phyloP scores from a whole-genome alignment of 495 filamentous ascomycete genomes.

The Aspergillus baeticus region DNA sequence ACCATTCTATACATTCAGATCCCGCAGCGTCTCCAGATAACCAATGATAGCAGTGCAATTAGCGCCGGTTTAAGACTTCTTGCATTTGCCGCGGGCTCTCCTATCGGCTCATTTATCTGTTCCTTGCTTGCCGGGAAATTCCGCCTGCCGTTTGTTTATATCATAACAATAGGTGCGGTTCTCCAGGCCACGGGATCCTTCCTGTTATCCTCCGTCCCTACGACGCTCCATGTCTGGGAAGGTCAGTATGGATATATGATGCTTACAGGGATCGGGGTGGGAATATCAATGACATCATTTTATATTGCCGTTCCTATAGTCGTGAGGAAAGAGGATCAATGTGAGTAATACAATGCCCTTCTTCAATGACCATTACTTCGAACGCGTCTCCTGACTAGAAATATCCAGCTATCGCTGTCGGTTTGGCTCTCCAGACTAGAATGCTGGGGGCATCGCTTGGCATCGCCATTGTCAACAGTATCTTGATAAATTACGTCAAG shows the following conservation, averaged over 20 bases:
- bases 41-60: conserved; percentile 36
- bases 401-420: conserved; percentile 19
- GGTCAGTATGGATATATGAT: conserved; percentile 51
- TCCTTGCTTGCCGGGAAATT: conserved; percentile 17
- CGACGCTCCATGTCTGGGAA: conserved; percentile 16
- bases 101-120: conserved; percentile 21
- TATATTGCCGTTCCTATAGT: conserved; percentile 52
- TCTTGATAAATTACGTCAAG: conserved; percentile 25
- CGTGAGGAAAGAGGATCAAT: conserved; percentile 31
- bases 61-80: conserved; percentile 53
- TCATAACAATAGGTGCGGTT: conserved; percentile 34
- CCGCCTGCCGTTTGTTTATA: conserved; percentile 48
- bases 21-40: conserved; percentile 56
- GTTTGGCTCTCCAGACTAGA: conserved; percentile 22
- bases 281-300: conserved; percentile 46
- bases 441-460: conserved; percentile 32
- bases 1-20: conserved; percentile 52
- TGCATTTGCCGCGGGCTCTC: conserved; percentile 24
- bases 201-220: conserved; percentile 39
- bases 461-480: conserved; percentile 22
- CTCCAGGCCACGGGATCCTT: conserved; percentile 51
- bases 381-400: background rate
- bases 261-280: conserved; percentile 54
- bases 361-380: background rate
- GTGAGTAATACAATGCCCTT: background rate